Percentiles rank a stretch among this genome's conserved stretches.
These are phyloP conservation scores for Populus nigra DNA, from an alignment of 345 rosid genomes.

Conservation along the genomic window DNA sequence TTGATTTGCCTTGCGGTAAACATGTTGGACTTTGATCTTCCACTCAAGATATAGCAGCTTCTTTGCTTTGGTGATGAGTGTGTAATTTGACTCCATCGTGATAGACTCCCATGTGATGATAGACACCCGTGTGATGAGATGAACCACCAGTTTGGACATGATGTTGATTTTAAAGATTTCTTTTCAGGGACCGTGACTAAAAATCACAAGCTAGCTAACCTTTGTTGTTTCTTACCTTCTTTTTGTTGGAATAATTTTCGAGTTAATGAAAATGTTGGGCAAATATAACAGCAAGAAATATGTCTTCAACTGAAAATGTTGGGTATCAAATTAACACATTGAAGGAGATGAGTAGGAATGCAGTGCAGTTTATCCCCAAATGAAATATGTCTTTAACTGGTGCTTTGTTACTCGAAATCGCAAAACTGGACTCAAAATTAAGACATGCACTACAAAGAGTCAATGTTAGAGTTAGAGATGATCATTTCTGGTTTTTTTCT, in stretches of 20 bases:
- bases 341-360: not conserved
- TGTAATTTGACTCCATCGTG: too few relatives aligned
- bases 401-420: not conserved
- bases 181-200: not conserved
- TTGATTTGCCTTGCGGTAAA: too few relatives aligned
- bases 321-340: not conserved
- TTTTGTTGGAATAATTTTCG: not conserved
- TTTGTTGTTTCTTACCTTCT: not conserved
- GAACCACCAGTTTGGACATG: not conserved
- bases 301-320: too few relatives aligned
- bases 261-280: not conserved
- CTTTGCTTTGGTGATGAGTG: too few relatives aligned
- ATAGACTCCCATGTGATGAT: too few relatives aligned
- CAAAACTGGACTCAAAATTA: not conserved
- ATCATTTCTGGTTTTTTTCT: too few relatives aligned
- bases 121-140: too few relatives aligned
- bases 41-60: too few relatives aligned
- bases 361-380: not conserved
- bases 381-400: not conserved
- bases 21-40: too few relatives aligned
- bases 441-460: too few relatives aligned
- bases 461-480: too few relatives aligned
- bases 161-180: not conserved
- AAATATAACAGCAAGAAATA: too few relatives aligned
- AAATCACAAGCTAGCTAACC: not conserved